phyloP scores from a whole-genome alignment of 1,139 yeast genomes.

The Nematodospora anomalae region DNA sequence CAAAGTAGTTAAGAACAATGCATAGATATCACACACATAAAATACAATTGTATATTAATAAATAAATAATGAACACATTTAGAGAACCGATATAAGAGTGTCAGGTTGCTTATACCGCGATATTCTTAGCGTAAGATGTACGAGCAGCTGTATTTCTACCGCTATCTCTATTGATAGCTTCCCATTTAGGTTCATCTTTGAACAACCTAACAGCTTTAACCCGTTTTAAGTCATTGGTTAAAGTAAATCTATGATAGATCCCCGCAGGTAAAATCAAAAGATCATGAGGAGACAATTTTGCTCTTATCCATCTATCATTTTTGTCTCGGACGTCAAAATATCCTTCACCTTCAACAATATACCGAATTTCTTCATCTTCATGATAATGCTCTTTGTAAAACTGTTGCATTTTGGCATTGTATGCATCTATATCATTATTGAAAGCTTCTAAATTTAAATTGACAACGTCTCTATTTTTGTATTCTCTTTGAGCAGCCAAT shows the following conservation, averaged over 20 bases:
- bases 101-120: conserved; percentile 20
- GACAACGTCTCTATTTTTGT: conserved; percentile 79
- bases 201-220: conserved; percentile 82
- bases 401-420: conserved; percentile 61
- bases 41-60: neutral
- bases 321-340: conserved; percentile 82
- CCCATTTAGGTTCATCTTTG: conserved; percentile 96
- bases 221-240: conserved; percentile 55
- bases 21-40: neutral
- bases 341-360: conserved; percentile 86
- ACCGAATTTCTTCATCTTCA: conserved; percentile 96
- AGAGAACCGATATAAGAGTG: neutral
- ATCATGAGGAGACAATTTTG: conserved; percentile 63
- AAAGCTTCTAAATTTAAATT: conserved; percentile 60
- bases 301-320: conserved; percentile 77
- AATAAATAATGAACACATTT: neutral
- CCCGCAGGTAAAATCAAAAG: conserved; percentile 84
- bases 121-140: conserved; percentile 26
- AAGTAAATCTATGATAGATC: conserved; percentile 87
- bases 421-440: conserved; percentile 59
- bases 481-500: conserved; percentile 67
- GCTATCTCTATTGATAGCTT: conserved; percentile 68
- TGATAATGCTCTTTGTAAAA: conserved; percentile 90
- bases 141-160: conserved; percentile 31
- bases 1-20: conserved; percentile 49